These are phyloP conservation scores for Xylaria scruposa DNA, from an alignment of 495 filamentous ascomycete genomes.

Conservation along the genomic window DNA sequence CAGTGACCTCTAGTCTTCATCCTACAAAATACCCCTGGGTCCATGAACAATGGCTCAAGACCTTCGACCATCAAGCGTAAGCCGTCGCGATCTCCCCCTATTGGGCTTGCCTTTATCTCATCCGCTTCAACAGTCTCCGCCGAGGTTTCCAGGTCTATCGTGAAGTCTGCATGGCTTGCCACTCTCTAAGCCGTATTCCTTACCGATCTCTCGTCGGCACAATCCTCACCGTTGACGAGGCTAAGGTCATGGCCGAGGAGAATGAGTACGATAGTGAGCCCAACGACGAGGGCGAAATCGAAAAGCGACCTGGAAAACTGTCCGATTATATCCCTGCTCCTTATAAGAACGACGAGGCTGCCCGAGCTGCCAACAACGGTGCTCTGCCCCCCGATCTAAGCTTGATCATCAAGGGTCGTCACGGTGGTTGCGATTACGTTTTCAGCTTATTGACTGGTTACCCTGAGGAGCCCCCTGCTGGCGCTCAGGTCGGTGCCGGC, in stretches of 20 bases:
- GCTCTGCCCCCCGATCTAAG: constrained; percentile 96
- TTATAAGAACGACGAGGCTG: constrained; percentile 99
- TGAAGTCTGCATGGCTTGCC: constrained; percentile 97
- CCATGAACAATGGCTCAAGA: constrained; percentile 86
- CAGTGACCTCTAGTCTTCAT: constrained; percentile 72
- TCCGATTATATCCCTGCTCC: constrained; percentile 95
- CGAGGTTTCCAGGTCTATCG: constrained; percentile 99
- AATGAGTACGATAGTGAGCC: constrained; percentile 98
- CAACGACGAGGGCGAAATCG: constrained; percentile 96
- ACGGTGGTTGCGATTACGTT: constrained; percentile 98
- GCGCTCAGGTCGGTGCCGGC: constrained; percentile 77
- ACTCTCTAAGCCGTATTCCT: constrained; percentile 92
- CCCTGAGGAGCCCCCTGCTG: constrained; percentile 93
- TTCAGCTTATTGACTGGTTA: constrained; percentile 98
- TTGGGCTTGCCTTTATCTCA: constrained; percentile 27
- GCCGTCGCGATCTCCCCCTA: constrained; percentile 36
- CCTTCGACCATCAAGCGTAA: constrained; percentile 96
- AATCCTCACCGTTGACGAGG: constrained; percentile 94
- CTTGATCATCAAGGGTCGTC: constrained; percentile 95
- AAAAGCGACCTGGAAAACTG: constrained; percentile 97
- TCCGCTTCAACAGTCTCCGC: constrained; percentile 70
- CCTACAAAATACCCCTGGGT: constrained; percentile 94
- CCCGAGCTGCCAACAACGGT: constrained; percentile 97
- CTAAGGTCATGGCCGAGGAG: constrained; percentile 95
- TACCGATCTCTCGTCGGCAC: constrained; percentile 92